Evolutionary conservation across 768 basidiomycete genomes (phyloP).

Genomic region (Rhizopogon roseolus): DNA sequence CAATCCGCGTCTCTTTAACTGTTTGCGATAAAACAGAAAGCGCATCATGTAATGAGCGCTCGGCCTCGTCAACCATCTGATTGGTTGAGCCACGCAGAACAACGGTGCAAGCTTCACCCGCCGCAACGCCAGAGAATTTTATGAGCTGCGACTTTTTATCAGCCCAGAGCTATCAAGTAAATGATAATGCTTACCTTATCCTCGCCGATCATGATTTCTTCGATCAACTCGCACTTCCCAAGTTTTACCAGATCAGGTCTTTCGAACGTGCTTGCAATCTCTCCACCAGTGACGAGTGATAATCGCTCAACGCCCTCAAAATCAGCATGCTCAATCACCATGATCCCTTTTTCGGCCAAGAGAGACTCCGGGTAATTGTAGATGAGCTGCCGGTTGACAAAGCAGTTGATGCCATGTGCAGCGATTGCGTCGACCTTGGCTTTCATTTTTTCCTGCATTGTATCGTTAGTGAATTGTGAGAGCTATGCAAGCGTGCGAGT

Average conservation of each 20-base stretch:
- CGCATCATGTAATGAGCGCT: constrained; percentile 95
- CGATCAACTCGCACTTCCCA: constrained; percentile 90
- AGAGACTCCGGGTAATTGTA: constrained; percentile 99
- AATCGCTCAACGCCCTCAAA: constrained; percentile 98
- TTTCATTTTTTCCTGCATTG: constrained; percentile 96
- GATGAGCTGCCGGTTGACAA: constrained; percentile 97
- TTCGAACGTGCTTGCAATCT: constrained; percentile 95
- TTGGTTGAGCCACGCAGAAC: constrained; percentile 95
- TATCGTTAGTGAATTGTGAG: not conserved
- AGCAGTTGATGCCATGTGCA: constrained; percentile 91
- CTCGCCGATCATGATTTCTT: constrained; percentile 99
- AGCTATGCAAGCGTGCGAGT: constrained; percentile 14
- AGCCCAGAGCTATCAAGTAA: not conserved
- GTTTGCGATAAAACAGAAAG: constrained; percentile 97
- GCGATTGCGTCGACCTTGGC: constrained; percentile 94
- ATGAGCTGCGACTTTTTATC: constrained; percentile 61
- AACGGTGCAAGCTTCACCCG: constrained; percentile 96
- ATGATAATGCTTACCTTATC: constrained; percentile 67
- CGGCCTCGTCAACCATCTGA: constrained; percentile 99
- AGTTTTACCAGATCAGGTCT: constrained; percentile 89
- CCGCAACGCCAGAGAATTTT: constrained; percentile 98
- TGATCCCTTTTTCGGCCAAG: constrained; percentile 89
- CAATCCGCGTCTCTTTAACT: constrained; percentile 92
- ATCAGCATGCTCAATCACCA: constrained; percentile 97
- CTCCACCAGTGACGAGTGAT: constrained; percentile 94